These are phyloP conservation scores for Ceratocystis lukuohia DNA, from an alignment of 2,329 filamentous ascomycete species.

Conservation along the genomic window DNA sequence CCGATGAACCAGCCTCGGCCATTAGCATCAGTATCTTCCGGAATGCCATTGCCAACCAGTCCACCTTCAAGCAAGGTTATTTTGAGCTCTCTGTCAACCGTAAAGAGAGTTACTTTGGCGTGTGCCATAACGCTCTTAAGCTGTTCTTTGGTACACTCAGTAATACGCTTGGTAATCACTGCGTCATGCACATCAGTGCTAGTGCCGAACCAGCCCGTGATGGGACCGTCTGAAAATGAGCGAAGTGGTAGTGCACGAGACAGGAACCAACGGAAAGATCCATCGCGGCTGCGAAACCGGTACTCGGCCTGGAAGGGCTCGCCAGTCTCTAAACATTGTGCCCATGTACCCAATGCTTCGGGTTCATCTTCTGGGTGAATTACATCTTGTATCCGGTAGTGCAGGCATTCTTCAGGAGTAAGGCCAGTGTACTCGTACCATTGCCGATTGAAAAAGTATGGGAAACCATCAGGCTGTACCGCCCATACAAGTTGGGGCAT, in stretches of 20 bases:
- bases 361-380: constrained; percentile 59
- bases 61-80: constrained; percentile 60
- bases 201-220: constrained; percentile 68
- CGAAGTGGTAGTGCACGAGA: constrained; percentile 56
- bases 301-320: constrained; percentile 59
- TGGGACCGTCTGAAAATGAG: constrained; percentile 50
- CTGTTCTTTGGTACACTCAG: constrained; percentile 54
- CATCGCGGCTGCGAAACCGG: constrained; percentile 50
- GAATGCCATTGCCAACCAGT: constrained; percentile 40
- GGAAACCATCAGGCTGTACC: constrained; percentile 47
- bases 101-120: constrained; percentile 63
- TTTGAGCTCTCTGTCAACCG: constrained; percentile 47
- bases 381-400: constrained; percentile 46
- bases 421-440: constrained; percentile 72
- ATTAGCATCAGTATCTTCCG: constrained; percentile 25
- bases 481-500: constrained; percentile 66
- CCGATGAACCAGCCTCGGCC: constrained; percentile 42
- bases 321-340: constrained; percentile 50
- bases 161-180: constrained; percentile 53
- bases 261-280: constrained; percentile 68
- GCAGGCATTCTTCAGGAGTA: constrained; percentile 46
- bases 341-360: constrained; percentile 44
- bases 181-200: constrained; percentile 65
- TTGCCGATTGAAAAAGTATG: constrained; percentile 63
- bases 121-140: constrained; percentile 61